phyloP scores from a whole-genome alignment of 441 rosid species.

The Codiaeum variegatum region DNA sequence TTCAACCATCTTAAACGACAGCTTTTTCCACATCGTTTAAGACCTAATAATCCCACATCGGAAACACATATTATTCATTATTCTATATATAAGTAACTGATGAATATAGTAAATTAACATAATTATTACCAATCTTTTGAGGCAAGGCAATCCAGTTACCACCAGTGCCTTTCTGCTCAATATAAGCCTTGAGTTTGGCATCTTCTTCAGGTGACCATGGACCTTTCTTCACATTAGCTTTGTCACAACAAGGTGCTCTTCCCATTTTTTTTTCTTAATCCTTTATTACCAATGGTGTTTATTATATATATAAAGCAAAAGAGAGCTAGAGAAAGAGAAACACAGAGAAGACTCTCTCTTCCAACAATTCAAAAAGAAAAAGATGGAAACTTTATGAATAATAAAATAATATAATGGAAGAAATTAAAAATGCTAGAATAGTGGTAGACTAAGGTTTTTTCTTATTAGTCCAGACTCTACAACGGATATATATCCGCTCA shows the following conservation, averaged over 20 bases:
- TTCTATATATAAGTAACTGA: too few relatives aligned
- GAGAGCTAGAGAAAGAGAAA: constrained; percentile 22
- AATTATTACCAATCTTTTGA: constrained; percentile 48
- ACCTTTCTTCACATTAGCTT: constrained; percentile 64
- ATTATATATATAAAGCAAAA: constrained; percentile 12
- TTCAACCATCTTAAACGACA: constrained; percentile 66
- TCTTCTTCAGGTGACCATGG: constrained; percentile 83
- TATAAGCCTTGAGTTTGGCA: constrained; percentile 46
- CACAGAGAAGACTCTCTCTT: constrained; percentile 43
- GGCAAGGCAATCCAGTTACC: constrained; percentile 74
- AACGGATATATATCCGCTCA: constrained; percentile 24
- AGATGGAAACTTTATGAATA: constrained; percentile 37
- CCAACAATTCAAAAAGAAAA: constrained; percentile 16
- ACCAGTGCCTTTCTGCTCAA: constrained; percentile 53
- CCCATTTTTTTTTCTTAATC: constrained; percentile 42
- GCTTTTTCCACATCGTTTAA: constrained; percentile 66
- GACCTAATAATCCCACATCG: too few relatives aligned
- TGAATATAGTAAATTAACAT: neutral
- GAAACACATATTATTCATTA: neutral
- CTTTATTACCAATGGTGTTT: constrained; percentile 26
- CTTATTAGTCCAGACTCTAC: constrained; percentile 41
- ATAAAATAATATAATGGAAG: constrained; percentile 33
- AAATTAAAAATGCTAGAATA: constrained; percentile 36
- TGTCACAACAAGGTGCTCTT: constrained; percentile 78
- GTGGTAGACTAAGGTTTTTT: constrained; percentile 49